phyloP scores from a whole-genome alignment of 2,329 filamentous ascomycete species.

The Nigrospora oryzae region DNA sequence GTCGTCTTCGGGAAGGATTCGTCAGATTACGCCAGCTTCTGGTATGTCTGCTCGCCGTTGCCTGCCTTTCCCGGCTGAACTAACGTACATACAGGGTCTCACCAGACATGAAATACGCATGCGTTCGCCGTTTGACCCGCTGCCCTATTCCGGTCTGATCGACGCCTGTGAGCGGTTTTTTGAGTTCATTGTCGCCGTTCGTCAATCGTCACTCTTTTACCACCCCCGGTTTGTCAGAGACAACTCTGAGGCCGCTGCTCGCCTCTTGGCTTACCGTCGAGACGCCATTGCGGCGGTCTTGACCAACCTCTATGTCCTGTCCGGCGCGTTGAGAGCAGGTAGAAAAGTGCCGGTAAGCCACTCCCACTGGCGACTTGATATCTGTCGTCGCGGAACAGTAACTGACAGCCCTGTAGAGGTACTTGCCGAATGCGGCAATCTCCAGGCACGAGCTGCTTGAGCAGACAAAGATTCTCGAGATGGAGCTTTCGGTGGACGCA shows the following conservation, averaged over 20 bases:
- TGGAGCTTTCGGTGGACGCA: constrained; percentile 19
- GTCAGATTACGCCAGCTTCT: constrained; percentile 48
- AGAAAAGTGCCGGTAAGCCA: constrained; percentile 37
- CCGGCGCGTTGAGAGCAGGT: constrained; percentile 42
- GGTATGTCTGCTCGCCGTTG: constrained; percentile 15
- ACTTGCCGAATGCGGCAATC: constrained; percentile 46
- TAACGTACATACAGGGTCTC: constrained; percentile 26
- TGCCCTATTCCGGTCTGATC: constrained; percentile 47
- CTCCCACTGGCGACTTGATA: background rate
- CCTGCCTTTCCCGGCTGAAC: background rate
- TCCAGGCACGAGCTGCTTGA: constrained; percentile 43
- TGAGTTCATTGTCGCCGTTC: constrained; percentile 48
- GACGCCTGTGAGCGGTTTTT: constrained; percentile 50
- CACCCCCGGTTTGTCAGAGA: constrained; percentile 43
- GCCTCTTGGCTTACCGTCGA: constrained; percentile 40
- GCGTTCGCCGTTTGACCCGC: constrained; percentile 46
- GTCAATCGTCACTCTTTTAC: constrained; percentile 50
- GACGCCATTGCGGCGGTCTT: constrained; percentile 50
- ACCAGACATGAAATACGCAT: constrained; percentile 52
- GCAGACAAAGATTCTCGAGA: constrained; percentile 39
- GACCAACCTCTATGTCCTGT: constrained; percentile 49
- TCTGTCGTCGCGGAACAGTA: background rate
- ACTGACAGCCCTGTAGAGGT: constrained; percentile 24
- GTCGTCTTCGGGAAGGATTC: constrained; percentile 50
- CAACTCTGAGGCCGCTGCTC: constrained; percentile 37